Percentiles rank a stretch among this genome's conserved stretches.
Evolutionary conservation across 1,139 yeast species (phyloP).

Genomic region (Diutina siamensis): DNA sequence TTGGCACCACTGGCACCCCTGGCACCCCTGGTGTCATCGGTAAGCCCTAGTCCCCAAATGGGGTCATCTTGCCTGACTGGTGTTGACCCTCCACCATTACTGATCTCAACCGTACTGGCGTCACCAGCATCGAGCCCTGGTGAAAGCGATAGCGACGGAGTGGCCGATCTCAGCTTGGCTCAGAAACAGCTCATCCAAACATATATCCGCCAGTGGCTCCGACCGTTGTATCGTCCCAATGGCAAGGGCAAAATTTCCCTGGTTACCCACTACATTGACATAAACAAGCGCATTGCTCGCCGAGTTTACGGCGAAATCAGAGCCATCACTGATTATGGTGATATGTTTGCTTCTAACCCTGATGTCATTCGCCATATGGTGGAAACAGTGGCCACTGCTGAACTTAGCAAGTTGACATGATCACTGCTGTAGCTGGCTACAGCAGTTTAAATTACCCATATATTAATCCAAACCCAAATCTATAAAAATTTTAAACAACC

Average conservation of each 20-base stretch:
- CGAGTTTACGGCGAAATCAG: conserved; percentile 24
- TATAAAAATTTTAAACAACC: not conserved
- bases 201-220: conserved; percentile 37
- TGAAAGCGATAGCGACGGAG: conserved; percentile 10
- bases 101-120: not conserved
- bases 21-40: not conserved
- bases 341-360: conserved; percentile 12
- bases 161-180: conserved; percentile 19
- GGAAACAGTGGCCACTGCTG: not conserved
- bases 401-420: not conserved
- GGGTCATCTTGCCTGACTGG: not conserved
- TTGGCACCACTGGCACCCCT: not conserved
- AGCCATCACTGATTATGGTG: conserved; percentile 8
- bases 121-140: conserved; percentile 3
- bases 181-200: conserved; percentile 41
- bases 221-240: conserved; percentile 32
- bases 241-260: conserved; percentile 10
- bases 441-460: not conserved
- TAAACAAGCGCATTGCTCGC: conserved; percentile 31
- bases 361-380: not conserved
- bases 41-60: conserved; percentile 4
- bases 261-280: conserved; percentile 23
- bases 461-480: not conserved
- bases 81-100: not conserved
- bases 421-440: not conserved